Percentiles rank a stretch among this genome's conserved stretches.
Evolutionary conservation across 129 eudicot species (phyloP).

Genomic region (sunflower (Helianthus annuus)): HanXRQr2.0-SUNRISE NC_035435.2:109976820-109977319

Average conservation of each 20-base stretch:
- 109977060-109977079: constrained; percentile 69
- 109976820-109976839: constrained; percentile 70
- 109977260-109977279: too few relatives aligned
- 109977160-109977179: constrained; percentile 45
- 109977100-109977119: constrained; percentile 45
- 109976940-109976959: constrained; percentile 48
- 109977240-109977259: not conserved
- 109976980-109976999: constrained; percentile 41
- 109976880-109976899: constrained; percentile 60
- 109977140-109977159: constrained; percentile 82
- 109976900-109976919: constrained; percentile 56
- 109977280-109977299: too few relatives aligned
- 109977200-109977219: constrained; percentile 32
- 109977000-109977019: constrained; percentile 43
- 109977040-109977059: constrained; percentile 73
- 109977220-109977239: constrained; percentile 39
- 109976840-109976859: constrained; percentile 80
- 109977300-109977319: too few relatives aligned
- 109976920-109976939: constrained; percentile 39
- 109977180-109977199: constrained; percentile 39
- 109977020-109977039: constrained; percentile 48
- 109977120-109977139: constrained; percentile 58
- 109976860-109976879: constrained; percentile 63
- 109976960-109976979: constrained; percentile 70
- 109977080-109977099: constrained; percentile 74